These are phyloP conservation scores for Erucastrum elatum DNA, from an alignment of 345 rosid species.

Conservation along the genomic window DNA sequence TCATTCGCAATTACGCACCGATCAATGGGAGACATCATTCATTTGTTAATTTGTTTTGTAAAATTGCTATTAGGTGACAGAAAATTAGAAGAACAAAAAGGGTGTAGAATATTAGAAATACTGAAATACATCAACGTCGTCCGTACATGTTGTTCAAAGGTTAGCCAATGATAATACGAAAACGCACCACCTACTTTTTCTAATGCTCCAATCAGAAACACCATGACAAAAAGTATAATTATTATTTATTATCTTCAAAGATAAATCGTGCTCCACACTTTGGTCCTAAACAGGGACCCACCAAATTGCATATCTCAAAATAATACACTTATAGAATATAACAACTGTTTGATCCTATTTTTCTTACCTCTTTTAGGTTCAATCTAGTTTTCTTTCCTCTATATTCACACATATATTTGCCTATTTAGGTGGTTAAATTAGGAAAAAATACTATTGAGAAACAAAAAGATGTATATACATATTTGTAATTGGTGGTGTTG, in stretches of 20 bases:
- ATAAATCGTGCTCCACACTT: constrained; percentile 42
- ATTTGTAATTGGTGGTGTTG: background rate
- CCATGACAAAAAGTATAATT: background rate
- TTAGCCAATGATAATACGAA: constrained; percentile 52
- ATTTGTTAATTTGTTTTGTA: background rate
- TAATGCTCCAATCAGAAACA: constrained; percentile 26
- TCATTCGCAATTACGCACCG: background rate
- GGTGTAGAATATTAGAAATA: constrained; percentile 24
- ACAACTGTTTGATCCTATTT: constrained; percentile 21
- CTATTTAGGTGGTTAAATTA: constrained; percentile 18
- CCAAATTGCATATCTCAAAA: background rate
- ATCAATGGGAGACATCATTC: background rate
- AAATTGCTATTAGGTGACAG: background rate
- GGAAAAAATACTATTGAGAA: background rate
- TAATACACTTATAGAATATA: background rate
- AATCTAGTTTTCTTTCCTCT: background rate
- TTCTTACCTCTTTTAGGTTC: constrained; percentile 38
- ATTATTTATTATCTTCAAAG: constrained; percentile 12
- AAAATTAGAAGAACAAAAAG: background rate
- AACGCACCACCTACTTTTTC: constrained; percentile 45
- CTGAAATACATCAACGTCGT: constrained; percentile 44
- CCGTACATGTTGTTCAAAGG: constrained; percentile 50
- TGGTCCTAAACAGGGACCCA: constrained; percentile 21
- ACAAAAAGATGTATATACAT: background rate
- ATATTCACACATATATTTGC: constrained; percentile 4